Percentiles rank a stretch among this genome's conserved stretches.
phyloP scores from a whole-genome alignment of 148 eudicot genomes.

The Fagopyrum esculentum region DNA sequence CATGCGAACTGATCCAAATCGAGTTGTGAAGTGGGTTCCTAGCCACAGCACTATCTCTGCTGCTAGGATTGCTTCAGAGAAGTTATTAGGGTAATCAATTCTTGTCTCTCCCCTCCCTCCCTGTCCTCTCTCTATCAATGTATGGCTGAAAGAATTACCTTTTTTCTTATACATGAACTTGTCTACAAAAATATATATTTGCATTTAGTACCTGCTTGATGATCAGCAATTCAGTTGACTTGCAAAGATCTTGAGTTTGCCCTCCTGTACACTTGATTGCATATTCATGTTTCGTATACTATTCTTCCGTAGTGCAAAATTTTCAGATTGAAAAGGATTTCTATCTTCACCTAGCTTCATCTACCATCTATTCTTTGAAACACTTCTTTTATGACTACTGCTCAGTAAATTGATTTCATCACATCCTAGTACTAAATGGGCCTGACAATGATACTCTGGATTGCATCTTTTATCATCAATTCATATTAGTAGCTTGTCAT shows the following conservation, averaged over 20 bases:
- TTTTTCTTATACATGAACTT: neutral
- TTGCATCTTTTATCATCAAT: neutral
- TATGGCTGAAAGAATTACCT: neutral
- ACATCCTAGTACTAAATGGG: neutral
- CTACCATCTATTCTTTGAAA: neutral
- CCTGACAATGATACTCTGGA: neutral
- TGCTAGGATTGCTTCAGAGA: slow-evolving; percentile 81
- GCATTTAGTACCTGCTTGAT: neutral
- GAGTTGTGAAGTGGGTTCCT: slow-evolving; percentile 79
- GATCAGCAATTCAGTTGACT: neutral
- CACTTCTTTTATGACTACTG: too few species aligned
- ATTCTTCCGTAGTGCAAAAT: neutral
- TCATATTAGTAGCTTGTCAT: neutral
- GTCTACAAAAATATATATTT: neutral
- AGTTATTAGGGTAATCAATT: slow-evolving; percentile 50
- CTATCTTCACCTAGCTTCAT: neutral
- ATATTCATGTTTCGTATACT: too few species aligned
- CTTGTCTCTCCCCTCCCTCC: slow-evolving; percentile 5
- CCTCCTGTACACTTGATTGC: neutral
- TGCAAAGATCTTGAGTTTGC: neutral
- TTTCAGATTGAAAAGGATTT: neutral
- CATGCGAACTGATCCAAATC: slow-evolving; percentile 85
- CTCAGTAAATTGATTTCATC: neutral
- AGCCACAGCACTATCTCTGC: slow-evolving; percentile 48
- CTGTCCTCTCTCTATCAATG: neutral